Percentiles rank a stretch among this genome's conserved stretches.
Conservation (phyloP, 2,329 filamentous ascomycete genomes). For the Penicillium oxalicum region DNA sequence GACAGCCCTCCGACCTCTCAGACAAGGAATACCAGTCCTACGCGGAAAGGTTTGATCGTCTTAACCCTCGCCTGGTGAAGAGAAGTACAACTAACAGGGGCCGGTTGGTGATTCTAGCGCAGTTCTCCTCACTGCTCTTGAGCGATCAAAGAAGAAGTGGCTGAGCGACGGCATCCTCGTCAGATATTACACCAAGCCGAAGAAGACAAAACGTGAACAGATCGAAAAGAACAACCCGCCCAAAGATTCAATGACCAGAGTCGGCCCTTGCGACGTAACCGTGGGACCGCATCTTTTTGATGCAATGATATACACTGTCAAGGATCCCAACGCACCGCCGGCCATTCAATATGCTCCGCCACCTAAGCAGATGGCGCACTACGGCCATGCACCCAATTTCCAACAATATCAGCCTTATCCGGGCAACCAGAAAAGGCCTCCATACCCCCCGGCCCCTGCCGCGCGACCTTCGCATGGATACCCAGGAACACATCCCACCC, state of each 20-base stretch:
- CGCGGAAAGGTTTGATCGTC: constrained; percentile 46
- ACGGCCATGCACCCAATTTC: constrained; percentile 36
- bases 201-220: constrained; percentile 49
- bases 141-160: constrained; percentile 56
- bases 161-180: constrained; percentile 50
- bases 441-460: constrained; percentile 23
- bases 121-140: constrained; percentile 52
- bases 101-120: constrained; percentile 36
- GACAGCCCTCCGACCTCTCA: constrained; percentile 46
- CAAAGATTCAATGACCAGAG: constrained; percentile 48
- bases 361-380: constrained; percentile 41
- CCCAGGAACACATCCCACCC: constrained; percentile 17
- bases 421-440: constrained; percentile 23
- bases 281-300: constrained; percentile 61
- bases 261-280: constrained; percentile 54
- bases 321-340: constrained; percentile 41
- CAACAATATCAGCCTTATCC: constrained; percentile 40
- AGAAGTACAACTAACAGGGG: constrained; percentile 15
- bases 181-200: constrained; percentile 54
- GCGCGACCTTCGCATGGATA: constrained; percentile 25
- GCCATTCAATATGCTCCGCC: constrained; percentile 34
- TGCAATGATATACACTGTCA: constrained; percentile 51
- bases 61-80: neutral
- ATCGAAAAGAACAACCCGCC: constrained; percentile 44
- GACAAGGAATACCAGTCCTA: constrained; percentile 54